Conservation (phyloP, 306 rosid species). For the Cicer chorassanicum region DNA sequence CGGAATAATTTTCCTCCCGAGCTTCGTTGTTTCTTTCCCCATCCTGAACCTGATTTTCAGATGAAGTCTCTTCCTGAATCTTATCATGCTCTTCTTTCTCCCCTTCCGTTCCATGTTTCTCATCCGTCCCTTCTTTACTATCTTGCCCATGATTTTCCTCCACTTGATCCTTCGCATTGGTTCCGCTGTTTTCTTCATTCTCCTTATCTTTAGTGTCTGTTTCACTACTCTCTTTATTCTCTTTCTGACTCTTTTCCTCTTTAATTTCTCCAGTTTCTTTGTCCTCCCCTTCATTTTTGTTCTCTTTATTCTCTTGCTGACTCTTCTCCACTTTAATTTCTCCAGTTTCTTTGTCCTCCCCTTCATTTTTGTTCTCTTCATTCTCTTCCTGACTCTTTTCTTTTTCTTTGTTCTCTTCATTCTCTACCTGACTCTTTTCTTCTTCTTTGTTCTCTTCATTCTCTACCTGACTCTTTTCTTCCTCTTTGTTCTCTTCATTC, state of each 20-base stretch:
- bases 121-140: slow-evolving; percentile 55
- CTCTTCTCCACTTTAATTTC: slow-evolving; percentile 33
- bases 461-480: too few relatives aligned
- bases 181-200: slow-evolving; percentile 43
- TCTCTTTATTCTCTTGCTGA: slow-evolving; percentile 41
- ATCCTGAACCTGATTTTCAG: slow-evolving; percentile 63
- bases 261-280: slow-evolving; percentile 45
- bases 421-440: slow-evolving; percentile 37
- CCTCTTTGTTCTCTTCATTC: too few relatives aligned
- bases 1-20: slow-evolving; percentile 75
- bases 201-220: slow-evolving; percentile 39
- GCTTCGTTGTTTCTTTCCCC: slow-evolving; percentile 58
- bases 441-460: slow-evolving; percentile 27
- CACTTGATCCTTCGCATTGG: slow-evolving; percentile 41
- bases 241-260: slow-evolving; percentile 39
- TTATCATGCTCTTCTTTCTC: slow-evolving; percentile 56
- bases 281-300: slow-evolving; percentile 43
- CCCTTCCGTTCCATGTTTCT: slow-evolving; percentile 42
- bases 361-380: slow-evolving; percentile 43
- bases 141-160: slow-evolving; percentile 45
- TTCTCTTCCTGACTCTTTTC: slow-evolving; percentile 35
- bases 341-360: slow-evolving; percentile 42
- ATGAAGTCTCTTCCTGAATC: slow-evolving; percentile 59
- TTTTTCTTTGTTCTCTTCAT: slow-evolving; percentile 35
- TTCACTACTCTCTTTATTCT: slow-evolving; percentile 43